Evolutionary conservation across 208 protist species (phyloP), one percentile per base, ranked within the genome.

Genomic region (Borovskyia barvae): DNA sequence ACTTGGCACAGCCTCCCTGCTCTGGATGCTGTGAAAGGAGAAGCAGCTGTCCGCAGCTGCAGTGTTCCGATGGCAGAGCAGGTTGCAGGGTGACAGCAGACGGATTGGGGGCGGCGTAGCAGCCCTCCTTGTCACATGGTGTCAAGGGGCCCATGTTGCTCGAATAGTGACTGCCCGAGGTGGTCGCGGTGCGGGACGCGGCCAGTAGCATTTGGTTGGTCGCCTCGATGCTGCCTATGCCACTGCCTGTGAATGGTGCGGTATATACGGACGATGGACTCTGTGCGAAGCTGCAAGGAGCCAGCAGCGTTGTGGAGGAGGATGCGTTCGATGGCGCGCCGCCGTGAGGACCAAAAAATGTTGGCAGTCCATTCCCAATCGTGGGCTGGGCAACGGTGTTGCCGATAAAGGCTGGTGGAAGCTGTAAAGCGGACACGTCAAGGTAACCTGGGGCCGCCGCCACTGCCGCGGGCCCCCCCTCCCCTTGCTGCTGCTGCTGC

Each of bases 1-100:
- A 86, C 39, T 62, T 62, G 20, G 54, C 56, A 40, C 79, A 86
- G 2, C 28, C 43, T 5, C 56, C 50, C 19, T 35, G 5, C 33
- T 58, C 37, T 7, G 54, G 47, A 20, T 58, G 62, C 39, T 73
- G 56, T 11, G 74, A 80, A 14, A 82, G 46, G n/a, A 49, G 51
- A 20, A 86, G 57, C 39, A 48, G 42, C 17, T 64, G 50, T 9
- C 74, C 69, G 36, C 79, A 86, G 45, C 75, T 79, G 72, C 79
- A 86, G 49, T 65, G 61, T 22, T 66, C 53, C 32, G 61, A 62
- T 20, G 42, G 50, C 11, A 79, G 50, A 5, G 53, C 42, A 3
- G 54, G 37, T 5, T 66, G 58, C n/a, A 81, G 64, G 25, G 65
- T 50, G 12, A 78, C 65, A 0, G 66, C 64, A 14, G 49, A 73